These are phyloP conservation scores for Withania somnifera DNA, from an alignment of 305 asterid genomes.

Conservation along the genomic window DNA sequence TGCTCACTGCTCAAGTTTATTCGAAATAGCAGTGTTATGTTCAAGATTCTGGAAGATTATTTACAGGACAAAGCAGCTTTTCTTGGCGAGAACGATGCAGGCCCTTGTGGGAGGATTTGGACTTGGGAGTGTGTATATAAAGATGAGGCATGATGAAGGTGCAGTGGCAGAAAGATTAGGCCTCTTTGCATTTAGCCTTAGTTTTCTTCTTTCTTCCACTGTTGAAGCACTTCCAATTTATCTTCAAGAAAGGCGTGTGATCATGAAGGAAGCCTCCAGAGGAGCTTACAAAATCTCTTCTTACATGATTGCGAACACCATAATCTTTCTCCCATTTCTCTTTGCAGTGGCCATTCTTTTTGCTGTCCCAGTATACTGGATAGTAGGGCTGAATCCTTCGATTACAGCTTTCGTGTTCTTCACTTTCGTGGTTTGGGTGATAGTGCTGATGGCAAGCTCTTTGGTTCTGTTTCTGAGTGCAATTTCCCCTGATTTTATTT, in stretches of 20 bases:
- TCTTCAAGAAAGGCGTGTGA: constrained; percentile 71
- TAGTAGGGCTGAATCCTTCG: constrained; percentile 77
- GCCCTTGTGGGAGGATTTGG: constrained; percentile 89
- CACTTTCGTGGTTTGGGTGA: constrained; percentile 61
- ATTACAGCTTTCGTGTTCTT: constrained; percentile 51
- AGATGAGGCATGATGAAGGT: constrained; percentile 48
- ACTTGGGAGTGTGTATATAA: constrained; percentile 59
- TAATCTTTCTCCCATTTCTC: constrained; percentile 66
- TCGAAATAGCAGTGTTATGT: constrained; percentile 53
- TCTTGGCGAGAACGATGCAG: constrained; percentile 78
- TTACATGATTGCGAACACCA: constrained; percentile 68
- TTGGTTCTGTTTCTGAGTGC: constrained; percentile 74
- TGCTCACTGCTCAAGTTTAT: constrained; percentile 7
- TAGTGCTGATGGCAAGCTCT: constrained; percentile 86
- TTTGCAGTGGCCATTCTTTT: constrained; percentile 66
- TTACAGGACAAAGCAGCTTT: constrained; percentile 75
- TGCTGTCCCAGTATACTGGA: constrained; percentile 77
- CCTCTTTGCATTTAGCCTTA: constrained; percentile 72
- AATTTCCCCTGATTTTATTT: constrained; percentile 73
- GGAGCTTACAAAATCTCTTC: constrained; percentile 72
- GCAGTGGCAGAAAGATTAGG: constrained; percentile 77
- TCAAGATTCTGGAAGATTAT: constrained; percentile 68
- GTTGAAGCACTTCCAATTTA: constrained; percentile 89
- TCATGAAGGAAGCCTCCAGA: constrained; percentile 81
- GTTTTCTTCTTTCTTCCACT: constrained; percentile 86